Conservation (phyloP, 164 flowering plant species). For the Macadamia integrifolia region DNA sequence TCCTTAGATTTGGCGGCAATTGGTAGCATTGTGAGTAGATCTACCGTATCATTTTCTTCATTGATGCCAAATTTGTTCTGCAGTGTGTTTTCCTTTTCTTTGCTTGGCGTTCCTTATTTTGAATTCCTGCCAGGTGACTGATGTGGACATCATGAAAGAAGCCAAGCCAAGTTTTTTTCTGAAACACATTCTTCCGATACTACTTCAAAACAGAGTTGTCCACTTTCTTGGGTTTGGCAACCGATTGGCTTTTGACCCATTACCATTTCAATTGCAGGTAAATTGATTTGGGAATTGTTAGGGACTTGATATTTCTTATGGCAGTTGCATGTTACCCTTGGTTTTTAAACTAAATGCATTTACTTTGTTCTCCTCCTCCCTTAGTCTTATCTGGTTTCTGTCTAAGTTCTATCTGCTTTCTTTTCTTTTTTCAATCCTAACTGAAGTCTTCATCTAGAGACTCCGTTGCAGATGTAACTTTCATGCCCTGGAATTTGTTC, state of each 20-base stretch:
- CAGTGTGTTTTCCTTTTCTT: slow-evolving; percentile 2
- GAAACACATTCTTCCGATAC: slow-evolving; percentile 76
- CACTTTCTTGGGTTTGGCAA: slow-evolving; percentile 96
- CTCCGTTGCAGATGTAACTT: slow-evolving; percentile 99
- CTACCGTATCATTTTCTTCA: background rate
- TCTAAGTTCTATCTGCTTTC: slow-evolving; percentile 10
- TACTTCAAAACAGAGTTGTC: slow-evolving; percentile 67
- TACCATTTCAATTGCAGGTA: slow-evolving; percentile 90
- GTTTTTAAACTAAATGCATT: background rate
- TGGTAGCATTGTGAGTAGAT: slow-evolving; percentile 77
- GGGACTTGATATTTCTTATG: background rate
- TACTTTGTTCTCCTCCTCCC: background rate
- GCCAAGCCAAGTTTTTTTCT: slow-evolving; percentile 76
- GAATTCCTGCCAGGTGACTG: slow-evolving; percentile 58
- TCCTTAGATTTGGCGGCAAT: slow-evolving; percentile 88
- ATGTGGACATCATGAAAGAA: slow-evolving; percentile 72
- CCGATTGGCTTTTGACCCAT: slow-evolving; percentile 93
- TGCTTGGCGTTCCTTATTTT: slow-evolving; percentile 14
- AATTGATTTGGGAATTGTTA: background rate
- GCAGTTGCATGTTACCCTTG: background rate
- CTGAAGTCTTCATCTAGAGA: slow-evolving; percentile 73
- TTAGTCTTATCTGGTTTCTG: background rate
- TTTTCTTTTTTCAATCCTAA: slow-evolving; percentile 37
- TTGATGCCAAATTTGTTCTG: background rate
- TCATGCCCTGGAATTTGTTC: slow-evolving; percentile 83